Evolutionary conservation across 148 eudicot species (phyloP), one percentile per base, ranked within the genome.

Genomic region (Fallopia convolvulus): DNA sequence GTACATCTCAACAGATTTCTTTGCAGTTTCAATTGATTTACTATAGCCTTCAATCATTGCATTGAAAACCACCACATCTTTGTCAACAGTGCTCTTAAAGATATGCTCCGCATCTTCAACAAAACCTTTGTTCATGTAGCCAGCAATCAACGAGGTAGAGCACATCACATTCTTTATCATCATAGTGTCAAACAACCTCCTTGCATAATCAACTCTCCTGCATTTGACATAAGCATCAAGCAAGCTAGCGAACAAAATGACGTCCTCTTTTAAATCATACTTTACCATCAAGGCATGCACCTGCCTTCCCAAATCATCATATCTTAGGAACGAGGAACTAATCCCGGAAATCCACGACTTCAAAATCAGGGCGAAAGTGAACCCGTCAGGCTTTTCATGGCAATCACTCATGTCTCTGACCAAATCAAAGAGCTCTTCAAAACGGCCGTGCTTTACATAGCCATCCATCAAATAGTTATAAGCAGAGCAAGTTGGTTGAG

Each of bases 21-120:
- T 88, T 50, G 90, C 92, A 7, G 89, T 90, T 33, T 86, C 89
- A 47, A 85, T 58, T 50, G 90, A 87, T 63, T 88, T 95, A 81
- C 97, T 95, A 76, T 89, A 92, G 58, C 99, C 99, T 84, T 92
- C 97, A 30, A 95, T 92, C 99, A 92, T 91, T n/a, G 97, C 99
- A 83, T 95, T 95, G 78, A 88, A 92, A 70, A 87, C 90, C 76
- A 95, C 94, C 30, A 87, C 91, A 82, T 95, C 99, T 82, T 92
- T 95, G 65, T 82, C 85, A 74, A 1, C 11, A 7, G 87, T 86
- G 68, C 82, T 88, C 48, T 50, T 60, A 55, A 92, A 92, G 60
- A 95, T 74, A 17, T 79, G 81, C 81, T 92, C 97, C 0, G 99
- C 99, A 44, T 92, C 91, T 61, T 81, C 83, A 11, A 89, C 70